A percentile compares a stretch with the other conserved stretches of the same genome.
Evolutionary conservation across 169 alveolate genomes (phyloP).

Genomic region (Cryptosporidium felis): DNA sequence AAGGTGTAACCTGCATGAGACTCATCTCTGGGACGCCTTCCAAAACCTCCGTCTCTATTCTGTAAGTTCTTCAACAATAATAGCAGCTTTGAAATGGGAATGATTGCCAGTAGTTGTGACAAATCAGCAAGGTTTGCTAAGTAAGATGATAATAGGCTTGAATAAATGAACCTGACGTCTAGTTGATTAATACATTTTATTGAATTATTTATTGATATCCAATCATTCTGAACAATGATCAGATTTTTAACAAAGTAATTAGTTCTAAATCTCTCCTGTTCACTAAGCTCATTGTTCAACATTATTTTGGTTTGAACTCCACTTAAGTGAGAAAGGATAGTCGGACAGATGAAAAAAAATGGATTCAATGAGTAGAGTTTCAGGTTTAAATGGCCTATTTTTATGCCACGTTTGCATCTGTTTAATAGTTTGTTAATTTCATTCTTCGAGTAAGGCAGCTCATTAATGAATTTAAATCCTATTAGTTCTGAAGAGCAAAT

Average conservation of each 20-base stretch:
- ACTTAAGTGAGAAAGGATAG: conserved; percentile 43
- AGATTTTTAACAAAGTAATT: not conserved
- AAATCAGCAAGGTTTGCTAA: not conserved
- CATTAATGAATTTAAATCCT: not conserved
- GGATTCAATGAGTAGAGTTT: conserved; percentile 20
- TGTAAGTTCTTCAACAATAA: not conserved
- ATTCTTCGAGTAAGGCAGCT: not conserved
- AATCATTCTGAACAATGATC: not conserved
- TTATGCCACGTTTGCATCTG: conserved; percentile 5
- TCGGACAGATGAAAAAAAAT: not conserved
- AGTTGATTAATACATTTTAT: not conserved
- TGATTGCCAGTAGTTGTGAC: no score
- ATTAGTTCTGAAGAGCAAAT: conserved; percentile 3
- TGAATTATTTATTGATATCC: conserved; percentile 8
- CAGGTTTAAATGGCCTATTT: not conserved
- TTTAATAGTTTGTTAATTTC: not conserved
- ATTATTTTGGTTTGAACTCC: conserved; percentile 15
- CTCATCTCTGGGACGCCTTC: conserved; percentile 75
- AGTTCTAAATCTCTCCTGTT: not conserved
- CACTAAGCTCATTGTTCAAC: not conserved
- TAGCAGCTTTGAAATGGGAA: conserved; percentile 5
- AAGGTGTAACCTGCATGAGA: conserved; percentile 77
- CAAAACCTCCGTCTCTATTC: conserved; percentile 75
- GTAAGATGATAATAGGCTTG: conserved; percentile 4
- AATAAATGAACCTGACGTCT: conserved; percentile 42